A percentile compares a stretch with the other conserved stretches of the same genome.
These are phyloP conservation scores for Xylaria arbuscula DNA, from an alignment of 2,329 filamentous ascomycete genomes.

Conservation along the genomic window DNA sequence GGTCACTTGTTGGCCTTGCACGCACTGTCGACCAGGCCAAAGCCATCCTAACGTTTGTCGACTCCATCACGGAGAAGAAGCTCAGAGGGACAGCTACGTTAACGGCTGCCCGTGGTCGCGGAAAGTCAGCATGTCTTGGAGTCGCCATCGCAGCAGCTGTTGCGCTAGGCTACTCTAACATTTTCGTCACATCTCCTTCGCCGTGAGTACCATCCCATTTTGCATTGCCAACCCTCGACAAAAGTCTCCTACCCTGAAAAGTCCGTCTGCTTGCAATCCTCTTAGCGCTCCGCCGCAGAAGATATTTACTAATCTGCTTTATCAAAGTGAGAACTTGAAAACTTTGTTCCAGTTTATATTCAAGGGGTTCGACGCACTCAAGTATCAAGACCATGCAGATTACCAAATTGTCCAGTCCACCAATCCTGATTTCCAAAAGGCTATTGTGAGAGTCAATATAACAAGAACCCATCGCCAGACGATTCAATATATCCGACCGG, in stretches of 20 bases:
- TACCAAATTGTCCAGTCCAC: slow-evolving; percentile 99
- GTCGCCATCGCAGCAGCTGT: slow-evolving; percentile 94
- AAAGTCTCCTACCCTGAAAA: slow-evolving; percentile 69
- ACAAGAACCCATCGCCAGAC: slow-evolving; percentile 95
- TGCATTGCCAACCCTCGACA: neutral
- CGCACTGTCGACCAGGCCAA: slow-evolving; percentile 96
- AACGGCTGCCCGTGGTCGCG: slow-evolving; percentile 92
- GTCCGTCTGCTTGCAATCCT: neutral
- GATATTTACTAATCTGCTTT: slow-evolving; percentile 11
- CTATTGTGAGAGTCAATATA: slow-evolving; percentile 95
- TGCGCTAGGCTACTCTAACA: slow-evolving; percentile 97
- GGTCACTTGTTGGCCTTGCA: slow-evolving; percentile 83
- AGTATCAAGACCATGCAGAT: slow-evolving; percentile 93
- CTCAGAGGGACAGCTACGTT: slow-evolving; percentile 91
- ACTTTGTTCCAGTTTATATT: slow-evolving; percentile 98
- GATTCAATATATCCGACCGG: slow-evolving; percentile 97
- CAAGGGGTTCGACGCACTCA: slow-evolving; percentile 95
- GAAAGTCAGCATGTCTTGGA: slow-evolving; percentile 96
- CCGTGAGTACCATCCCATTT: slow-evolving; percentile 30
- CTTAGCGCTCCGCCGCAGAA: neutral
- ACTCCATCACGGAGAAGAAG: slow-evolving; percentile 96
- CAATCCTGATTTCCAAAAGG: slow-evolving; percentile 99
- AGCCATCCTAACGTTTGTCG: slow-evolving; percentile 94
- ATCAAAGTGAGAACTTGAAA: slow-evolving; percentile 83
- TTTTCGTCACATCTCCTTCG: slow-evolving; percentile 84